A percentile compares a stretch with the other conserved stretches of the same genome.
Conservation (phyloP, 176 grass and related monocot genomes). For the Ensete ventricosum region DNA sequence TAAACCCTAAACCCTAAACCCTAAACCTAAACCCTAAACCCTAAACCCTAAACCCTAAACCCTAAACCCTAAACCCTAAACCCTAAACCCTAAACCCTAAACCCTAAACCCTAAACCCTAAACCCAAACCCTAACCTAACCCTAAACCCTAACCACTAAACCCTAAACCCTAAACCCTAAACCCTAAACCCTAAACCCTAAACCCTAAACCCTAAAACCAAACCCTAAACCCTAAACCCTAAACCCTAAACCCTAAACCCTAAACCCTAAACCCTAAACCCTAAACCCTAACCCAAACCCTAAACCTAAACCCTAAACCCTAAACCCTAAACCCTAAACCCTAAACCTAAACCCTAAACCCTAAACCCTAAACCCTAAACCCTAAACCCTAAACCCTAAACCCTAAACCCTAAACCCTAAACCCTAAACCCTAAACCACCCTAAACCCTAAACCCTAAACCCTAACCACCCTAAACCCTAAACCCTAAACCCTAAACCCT, state of each 20-base stretch:
- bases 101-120: not conserved
- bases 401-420: constrained; percentile 19
- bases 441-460: constrained; percentile 18
- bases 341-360: constrained; percentile 14
- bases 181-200: not conserved
- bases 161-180: not conserved
- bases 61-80: not conserved
- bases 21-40: not conserved
- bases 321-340: constrained; percentile 16
- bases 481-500: constrained; percentile 6
- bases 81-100: not conserved
- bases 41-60: not conserved
- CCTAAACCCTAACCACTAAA: not conserved
- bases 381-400: constrained; percentile 25
- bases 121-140: not conserved
- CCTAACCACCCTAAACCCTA: constrained; percentile 10
- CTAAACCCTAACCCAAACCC: not conserved
- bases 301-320: constrained; percentile 8
- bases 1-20: too few relatives aligned
- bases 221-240: not conserved
- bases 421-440: constrained; percentile 21
- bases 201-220: not conserved
- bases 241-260: not conserved
- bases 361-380: constrained; percentile 10
- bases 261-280: not conserved